Conservation (phyloP, 2,329 filamentous ascomycete species). For the Nectriaceae sp. region DNA sequence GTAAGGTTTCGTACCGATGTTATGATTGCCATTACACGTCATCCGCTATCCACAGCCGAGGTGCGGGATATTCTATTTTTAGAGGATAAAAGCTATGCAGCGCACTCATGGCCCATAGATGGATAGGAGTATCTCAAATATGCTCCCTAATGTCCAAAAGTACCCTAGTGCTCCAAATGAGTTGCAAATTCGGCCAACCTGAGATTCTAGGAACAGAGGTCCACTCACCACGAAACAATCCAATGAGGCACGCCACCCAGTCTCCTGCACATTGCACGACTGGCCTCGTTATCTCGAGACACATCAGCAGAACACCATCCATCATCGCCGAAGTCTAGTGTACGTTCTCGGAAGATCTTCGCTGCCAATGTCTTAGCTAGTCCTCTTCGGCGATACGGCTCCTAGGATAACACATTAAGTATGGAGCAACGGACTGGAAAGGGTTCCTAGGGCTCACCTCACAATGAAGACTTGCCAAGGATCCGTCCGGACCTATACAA, state of each 20-base stretch:
- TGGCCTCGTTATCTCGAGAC: constrained; percentile 58
- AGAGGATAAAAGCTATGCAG: too few relatives aligned
- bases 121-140: too few relatives aligned
- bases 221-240: constrained; percentile 62
- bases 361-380: constrained; percentile 63
- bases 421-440: too few relatives aligned
- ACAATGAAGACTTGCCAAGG: constrained; percentile 61
- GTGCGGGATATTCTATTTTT: too few relatives aligned
- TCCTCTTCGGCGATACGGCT: constrained; percentile 59
- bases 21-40: too few relatives aligned
- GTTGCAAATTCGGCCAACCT: too few relatives aligned
- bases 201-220: background rate
- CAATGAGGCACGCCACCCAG: constrained; percentile 59
- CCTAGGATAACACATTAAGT: constrained; percentile 28
- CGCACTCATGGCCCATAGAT: too few relatives aligned
- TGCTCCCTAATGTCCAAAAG: constrained; percentile 19
- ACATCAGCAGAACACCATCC: constrained; percentile 66
- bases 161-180: constrained; percentile 14
- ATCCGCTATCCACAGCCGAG: too few relatives aligned
- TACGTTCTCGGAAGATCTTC: constrained; percentile 57
- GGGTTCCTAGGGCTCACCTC: too few relatives aligned
- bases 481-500: constrained; percentile 55
- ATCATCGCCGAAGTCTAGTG: constrained; percentile 46
- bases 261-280: constrained; percentile 62
- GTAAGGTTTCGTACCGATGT: too few relatives aligned